Base-by-base conservation (phyloP, 805 yeast genomes). In the Candida tammaniensis region DNA sequence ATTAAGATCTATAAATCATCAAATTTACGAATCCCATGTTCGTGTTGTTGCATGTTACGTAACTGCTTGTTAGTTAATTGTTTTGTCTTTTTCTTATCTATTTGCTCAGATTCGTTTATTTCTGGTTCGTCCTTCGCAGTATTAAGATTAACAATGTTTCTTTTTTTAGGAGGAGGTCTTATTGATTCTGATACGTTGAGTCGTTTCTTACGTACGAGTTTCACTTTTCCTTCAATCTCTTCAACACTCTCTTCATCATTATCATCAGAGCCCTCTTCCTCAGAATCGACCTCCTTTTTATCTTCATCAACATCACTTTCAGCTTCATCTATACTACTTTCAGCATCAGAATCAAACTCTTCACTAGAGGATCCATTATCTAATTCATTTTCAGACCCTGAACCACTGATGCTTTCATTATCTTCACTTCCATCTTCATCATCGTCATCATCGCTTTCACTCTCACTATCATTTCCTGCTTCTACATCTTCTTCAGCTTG, bases 1-100 rank as follows among this genome's bases (percentile, higher is more conserved):
- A 12, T n/a, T 23, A 12, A 12, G 26, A 12, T 12, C 38, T 52
- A 79, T 33, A 80, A 56, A 38, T 71, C 88, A 7, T 80, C 87
- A 48, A 82, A 82, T 45, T 62, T 75, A 26, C 72, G 64, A 33
- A 82, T 80, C 0, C 86, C 86, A 43, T 79, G 85, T 36, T 75
- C 80, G 34, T 73, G 77, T 20, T 66, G 66, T 29, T 71, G 78
- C 38, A 63, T 42, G 34, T 74, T 75, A 28, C 61, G 57, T 27
- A 72, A 44, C 42, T 74, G 78, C 40, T 74, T 74, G 11, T 71
- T 57, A 4, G 67, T 49, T 33, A 68, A 38, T 44, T 47, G 48
- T 42, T 48, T 53, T 24, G 52, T 47, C 38, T 57, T 58, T 43
- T 66, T 65, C 34, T 60, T 54, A 36, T 59, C 61, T 30, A 52